Evolutionary conservation across 2,329 filamentous ascomycete genomes (phyloP), one percentile per base, ranked within the genome.

Genomic region (Macrophomina tecta): DNA sequence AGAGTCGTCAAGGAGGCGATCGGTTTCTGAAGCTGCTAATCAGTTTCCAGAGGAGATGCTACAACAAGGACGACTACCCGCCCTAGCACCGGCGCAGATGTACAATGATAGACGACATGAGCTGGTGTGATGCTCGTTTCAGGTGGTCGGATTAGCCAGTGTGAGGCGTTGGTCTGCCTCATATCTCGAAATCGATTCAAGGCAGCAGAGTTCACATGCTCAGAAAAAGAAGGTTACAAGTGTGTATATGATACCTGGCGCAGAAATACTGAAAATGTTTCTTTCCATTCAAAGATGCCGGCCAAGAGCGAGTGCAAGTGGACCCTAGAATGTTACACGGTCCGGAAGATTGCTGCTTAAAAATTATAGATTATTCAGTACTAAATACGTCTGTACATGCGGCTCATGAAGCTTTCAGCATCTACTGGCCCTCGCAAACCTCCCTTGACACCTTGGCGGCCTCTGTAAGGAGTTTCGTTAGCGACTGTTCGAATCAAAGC

Each of bases 1-100:
- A 71, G 72, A 48, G 12, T 51, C 14, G 60, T 67, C 18, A 51
- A 30, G 28, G 60, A 67, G 4, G 66, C 60, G 3, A 30, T 67
- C 9, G 66, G 66, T 14, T 23, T 67, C 16, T 65, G 49, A 65
- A 40, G 23, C 2, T 23, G 23, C 23, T 23, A 23, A 23, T 23
- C 23, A 23, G 23, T 23, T 23, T 23, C 23, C 23, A 23, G 23
- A 23, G 23, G 23, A 23, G 23, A 2, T 23, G 23, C 23, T 23
- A 23, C 23, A 23, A 23, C 2, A 23, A 23, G 3, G 23, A 23
- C 23, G 23, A 23, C 23, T 23, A 23, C 23, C 23, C 23, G 23
- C 23, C 23, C 23, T 23, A 23, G 23, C 23, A 23, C 2, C 23
- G 3, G 23, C 23, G 23, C 23, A 23, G 23, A 1, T 2, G 23